Evolutionary conservation across 768 basidiomycete genomes (phyloP).

Genomic region (Tylopilus plumbeoviolaceoides): DNA sequence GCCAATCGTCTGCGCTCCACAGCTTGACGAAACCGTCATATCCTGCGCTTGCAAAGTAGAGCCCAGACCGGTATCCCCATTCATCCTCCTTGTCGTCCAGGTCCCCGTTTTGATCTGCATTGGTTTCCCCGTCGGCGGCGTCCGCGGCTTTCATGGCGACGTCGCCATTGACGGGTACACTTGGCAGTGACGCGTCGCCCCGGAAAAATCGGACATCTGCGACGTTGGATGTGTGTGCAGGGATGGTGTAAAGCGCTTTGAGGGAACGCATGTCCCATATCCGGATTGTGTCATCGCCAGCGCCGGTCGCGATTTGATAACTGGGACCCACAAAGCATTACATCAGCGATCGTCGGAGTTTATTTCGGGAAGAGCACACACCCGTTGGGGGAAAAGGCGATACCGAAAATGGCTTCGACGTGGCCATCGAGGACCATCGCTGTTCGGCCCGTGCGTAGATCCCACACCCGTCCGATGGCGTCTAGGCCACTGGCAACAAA

Average conservation of each 20-base stretch:
- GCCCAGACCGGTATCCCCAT: slow-evolving; percentile 78
- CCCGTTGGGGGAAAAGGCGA: slow-evolving; percentile 96
- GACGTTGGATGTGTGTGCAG: slow-evolving; percentile 92
- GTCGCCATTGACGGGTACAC: slow-evolving; percentile 39
- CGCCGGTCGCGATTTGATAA: slow-evolving; percentile 95
- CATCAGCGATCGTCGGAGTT: slow-evolving; percentile 8
- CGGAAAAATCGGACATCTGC: slow-evolving; percentile 95
- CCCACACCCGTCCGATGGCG: slow-evolving; percentile 97
- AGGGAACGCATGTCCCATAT: slow-evolving; percentile 98
- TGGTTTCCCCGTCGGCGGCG: slow-evolving; percentile 26
- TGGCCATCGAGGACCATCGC: slow-evolving; percentile 99
- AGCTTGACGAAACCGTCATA: slow-evolving; percentile 95
- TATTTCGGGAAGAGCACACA: slow-evolving; percentile 23
- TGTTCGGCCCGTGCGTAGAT: slow-evolving; percentile 89
- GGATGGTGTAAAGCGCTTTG: slow-evolving; percentile 92
- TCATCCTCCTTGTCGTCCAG: slow-evolving; percentile 43
- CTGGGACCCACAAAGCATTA: slow-evolving; percentile 37
- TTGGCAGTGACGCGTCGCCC: slow-evolving; percentile 47
- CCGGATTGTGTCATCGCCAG: slow-evolving; percentile 95
- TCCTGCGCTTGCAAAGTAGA: slow-evolving; percentile 90
- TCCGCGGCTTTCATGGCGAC: slow-evolving; percentile 50
- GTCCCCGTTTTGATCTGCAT: slow-evolving; percentile 27
- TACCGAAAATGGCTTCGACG: slow-evolving; percentile 84
- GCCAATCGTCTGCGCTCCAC: slow-evolving; percentile 99
- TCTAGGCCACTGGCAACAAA: slow-evolving; percentile 72